A percentile compares a stretch with the other conserved stretches of the same genome.
phyloP scores from a whole-genome alignment of 2,329 filamentous ascomycete genomes.

The Triangularia verruculosa region DNA sequence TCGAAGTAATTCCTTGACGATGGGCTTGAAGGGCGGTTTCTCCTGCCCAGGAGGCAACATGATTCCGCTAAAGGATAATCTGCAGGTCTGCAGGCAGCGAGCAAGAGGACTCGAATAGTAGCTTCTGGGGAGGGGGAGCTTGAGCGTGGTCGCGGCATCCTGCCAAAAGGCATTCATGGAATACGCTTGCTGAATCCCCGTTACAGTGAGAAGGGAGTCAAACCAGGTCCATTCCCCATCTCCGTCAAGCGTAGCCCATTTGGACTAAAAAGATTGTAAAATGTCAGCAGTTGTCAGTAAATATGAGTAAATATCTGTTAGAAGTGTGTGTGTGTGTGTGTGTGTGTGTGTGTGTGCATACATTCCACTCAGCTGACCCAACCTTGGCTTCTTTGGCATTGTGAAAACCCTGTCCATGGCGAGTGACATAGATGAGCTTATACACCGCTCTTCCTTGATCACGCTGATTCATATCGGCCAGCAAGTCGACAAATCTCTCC shows the following conservation, averaged over 20 bases:
- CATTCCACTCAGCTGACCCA: conserved; percentile 56
- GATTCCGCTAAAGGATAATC: conserved; percentile 31
- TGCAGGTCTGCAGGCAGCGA: conserved; percentile 56
- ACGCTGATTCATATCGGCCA: conserved; percentile 52
- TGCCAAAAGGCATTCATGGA: conserved; percentile 52
- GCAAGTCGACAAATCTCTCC: conserved; percentile 60
- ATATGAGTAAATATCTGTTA: not conserved
- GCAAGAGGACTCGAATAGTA: conserved; percentile 59
- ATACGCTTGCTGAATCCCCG: conserved; percentile 52
- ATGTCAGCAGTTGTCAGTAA: not conserved
- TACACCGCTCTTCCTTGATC: conserved; percentile 50
- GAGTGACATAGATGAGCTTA: conserved; percentile 65
- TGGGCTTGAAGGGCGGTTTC: conserved; percentile 36
- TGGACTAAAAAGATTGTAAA: conserved; percentile 26
- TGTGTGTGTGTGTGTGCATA: too few species aligned
- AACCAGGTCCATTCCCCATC: conserved; percentile 39
- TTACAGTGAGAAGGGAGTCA: conserved; percentile 48
- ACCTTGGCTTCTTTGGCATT: conserved; percentile 54
- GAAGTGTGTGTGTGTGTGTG: too few species aligned
- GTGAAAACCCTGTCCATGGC: conserved; percentile 67
- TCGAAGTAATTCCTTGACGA: conserved; percentile 56
- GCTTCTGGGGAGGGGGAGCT: conserved; percentile 50
- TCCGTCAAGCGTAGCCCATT: conserved; percentile 40
- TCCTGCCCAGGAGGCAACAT: not conserved
- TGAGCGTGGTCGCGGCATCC: conserved; percentile 40